Evolutionary conservation across 768 basidiomycete genomes (phyloP).

Genomic region (Leccinum obscurum): DNA sequence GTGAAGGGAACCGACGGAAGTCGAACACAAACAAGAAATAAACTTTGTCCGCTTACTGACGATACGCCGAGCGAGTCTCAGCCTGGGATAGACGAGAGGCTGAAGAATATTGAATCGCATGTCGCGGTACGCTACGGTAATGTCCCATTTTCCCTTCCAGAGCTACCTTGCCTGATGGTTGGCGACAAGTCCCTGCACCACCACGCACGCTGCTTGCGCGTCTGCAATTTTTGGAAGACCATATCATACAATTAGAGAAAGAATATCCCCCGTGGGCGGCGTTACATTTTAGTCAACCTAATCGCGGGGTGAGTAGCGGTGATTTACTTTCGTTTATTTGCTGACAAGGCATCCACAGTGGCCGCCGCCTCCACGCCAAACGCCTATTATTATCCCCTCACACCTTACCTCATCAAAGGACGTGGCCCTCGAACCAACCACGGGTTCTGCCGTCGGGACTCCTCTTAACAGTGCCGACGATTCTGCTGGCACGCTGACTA

Average conservation of each 20-base stretch:
- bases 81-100: constrained; percentile 63
- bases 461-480: constrained; percentile 18
- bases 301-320: constrained; percentile 61
- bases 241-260: constrained; percentile 72
- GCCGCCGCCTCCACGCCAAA: constrained; percentile 80
- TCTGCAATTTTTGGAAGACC: constrained; percentile 72
- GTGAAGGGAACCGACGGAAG: constrained; percentile 35
- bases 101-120: constrained; percentile 70
- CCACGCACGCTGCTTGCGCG: constrained; percentile 65
- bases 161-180: constrained; percentile 7
- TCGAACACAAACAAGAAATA: constrained; percentile 12
- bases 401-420: constrained; percentile 46
- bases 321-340: background rate
- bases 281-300: constrained; percentile 84
- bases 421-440: constrained; percentile 17
- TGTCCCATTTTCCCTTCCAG: constrained; percentile 5
- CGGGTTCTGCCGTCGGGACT: constrained; percentile 2
- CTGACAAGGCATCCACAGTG: constrained; percentile 47
- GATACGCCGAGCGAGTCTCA: constrained; percentile 44
- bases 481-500: constrained; percentile 7
- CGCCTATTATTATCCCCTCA: constrained; percentile 76
- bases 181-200: constrained; percentile 60
- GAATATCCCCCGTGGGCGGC: constrained; percentile 89
- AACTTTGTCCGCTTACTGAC: constrained; percentile 19
- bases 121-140: constrained; percentile 74